Evolutionary conservation across 345 rosid genomes (phyloP).

Genomic region (Balakata baccata): DNA sequence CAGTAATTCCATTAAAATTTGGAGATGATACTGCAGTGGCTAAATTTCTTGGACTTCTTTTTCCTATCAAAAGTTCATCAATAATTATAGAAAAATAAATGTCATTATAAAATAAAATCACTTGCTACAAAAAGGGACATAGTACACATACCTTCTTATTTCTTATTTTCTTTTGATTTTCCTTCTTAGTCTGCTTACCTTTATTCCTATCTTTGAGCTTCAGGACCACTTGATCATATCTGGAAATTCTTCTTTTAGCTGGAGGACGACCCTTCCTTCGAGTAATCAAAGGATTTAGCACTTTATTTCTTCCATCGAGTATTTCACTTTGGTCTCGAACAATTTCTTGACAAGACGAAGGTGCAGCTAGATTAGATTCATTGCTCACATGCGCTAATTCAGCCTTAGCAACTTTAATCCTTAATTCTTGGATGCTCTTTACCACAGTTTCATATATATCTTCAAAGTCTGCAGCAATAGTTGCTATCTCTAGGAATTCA

Average conservation of each 20-base stretch:
- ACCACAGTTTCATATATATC: neutral
- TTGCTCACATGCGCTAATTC: neutral
- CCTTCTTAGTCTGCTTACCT: neutral
- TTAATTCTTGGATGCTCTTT: neutral
- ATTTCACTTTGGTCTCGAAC: neutral
- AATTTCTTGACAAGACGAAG: neutral
- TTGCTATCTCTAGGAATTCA: neutral
- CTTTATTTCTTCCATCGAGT: neutral
- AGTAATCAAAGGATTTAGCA: too few relatives aligned
- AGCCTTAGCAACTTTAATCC: neutral
- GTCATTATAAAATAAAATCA: too few relatives aligned
- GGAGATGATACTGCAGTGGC: neutral
- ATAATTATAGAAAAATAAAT: too few relatives aligned
- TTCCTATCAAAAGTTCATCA: neutral
- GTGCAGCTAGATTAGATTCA: neutral
- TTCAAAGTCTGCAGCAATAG: neutral
- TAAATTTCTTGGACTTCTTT: neutral
- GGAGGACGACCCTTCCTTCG: too few relatives aligned
- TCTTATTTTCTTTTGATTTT: neutral
- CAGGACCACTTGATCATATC: neutral
- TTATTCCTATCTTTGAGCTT: neutral
- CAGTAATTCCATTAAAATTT: neutral
- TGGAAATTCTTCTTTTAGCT: neutral
- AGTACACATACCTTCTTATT: neutral
- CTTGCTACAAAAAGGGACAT: neutral